These are phyloP conservation scores for Neurospora tetraspora DNA, from an alignment of 495 filamentous ascomycete genomes.

Conservation along the genomic window DNA sequence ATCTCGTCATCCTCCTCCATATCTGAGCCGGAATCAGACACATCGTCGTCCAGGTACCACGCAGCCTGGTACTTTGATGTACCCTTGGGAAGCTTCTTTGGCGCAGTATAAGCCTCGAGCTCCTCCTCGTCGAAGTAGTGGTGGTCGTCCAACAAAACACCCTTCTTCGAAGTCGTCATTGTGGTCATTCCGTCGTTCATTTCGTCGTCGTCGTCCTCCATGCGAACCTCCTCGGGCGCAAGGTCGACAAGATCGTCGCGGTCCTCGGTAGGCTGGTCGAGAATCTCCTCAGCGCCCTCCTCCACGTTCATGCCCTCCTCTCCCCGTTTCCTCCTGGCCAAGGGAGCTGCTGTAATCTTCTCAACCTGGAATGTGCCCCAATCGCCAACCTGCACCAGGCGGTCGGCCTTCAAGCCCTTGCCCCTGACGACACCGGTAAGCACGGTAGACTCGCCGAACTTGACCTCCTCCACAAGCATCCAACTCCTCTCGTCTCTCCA, in stretches of 20 bases:
- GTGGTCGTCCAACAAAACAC: conserved; percentile 89
- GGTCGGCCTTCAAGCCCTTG: conserved; percentile 75
- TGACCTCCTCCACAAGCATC: conserved; percentile 79
- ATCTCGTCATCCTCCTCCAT: conserved; percentile 64
- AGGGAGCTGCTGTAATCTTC: conserved; percentile 65
- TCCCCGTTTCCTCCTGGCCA: conserved; percentile 42
- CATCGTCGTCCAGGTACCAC: conserved; percentile 79
- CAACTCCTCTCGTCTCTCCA: conserved; percentile 94
- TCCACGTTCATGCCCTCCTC: conserved; percentile 66
- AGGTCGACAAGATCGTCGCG: conserved; percentile 74
- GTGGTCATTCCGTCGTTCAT: conserved; percentile 46
- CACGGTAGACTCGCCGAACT: conserved; percentile 57
- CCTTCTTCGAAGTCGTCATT: conserved; percentile 43
- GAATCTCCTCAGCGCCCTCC: conserved; percentile 35
- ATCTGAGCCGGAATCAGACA: conserved; percentile 78
- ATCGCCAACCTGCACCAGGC: conserved; percentile 82
- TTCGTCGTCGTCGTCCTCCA: conserved; percentile 55
- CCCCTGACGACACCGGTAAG: conserved; percentile 85
- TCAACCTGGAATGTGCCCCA: conserved; percentile 94
- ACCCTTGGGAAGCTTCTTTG: conserved; percentile 75
- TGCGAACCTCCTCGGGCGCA: conserved; percentile 68
- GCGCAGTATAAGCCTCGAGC: conserved; percentile 26
- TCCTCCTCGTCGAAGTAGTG: conserved; percentile 97
- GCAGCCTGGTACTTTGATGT: conserved; percentile 90
- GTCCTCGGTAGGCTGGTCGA: conserved; percentile 63